Percentiles rank a stretch among this genome's conserved stretches.
These are phyloP conservation scores for Colletotrichum scovillei DNA, from an alignment of 2,329 filamentous ascomycete genomes.

Conservation along the genomic window DNA sequence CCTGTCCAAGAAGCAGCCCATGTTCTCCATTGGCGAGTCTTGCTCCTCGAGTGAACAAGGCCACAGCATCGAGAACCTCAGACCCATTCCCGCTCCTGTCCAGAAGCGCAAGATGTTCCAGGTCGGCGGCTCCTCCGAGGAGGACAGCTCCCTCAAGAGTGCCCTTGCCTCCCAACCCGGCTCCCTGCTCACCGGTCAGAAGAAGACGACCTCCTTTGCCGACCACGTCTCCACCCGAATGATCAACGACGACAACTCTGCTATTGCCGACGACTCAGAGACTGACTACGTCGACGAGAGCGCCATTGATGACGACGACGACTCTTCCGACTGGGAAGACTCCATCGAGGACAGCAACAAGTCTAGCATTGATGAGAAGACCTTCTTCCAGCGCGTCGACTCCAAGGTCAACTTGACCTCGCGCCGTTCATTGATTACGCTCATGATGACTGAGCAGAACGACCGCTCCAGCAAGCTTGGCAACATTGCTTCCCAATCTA, in stretches of 20 bases:
- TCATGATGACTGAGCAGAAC: slow-evolving; percentile 80
- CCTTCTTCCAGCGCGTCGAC: slow-evolving; percentile 90
- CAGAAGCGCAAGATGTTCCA: slow-evolving; percentile 59
- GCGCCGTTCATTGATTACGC: slow-evolving; percentile 87
- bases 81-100: slow-evolving; percentile 45
- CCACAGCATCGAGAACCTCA: slow-evolving; percentile 59
- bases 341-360: slow-evolving; percentile 85
- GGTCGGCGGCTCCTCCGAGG: slow-evolving; percentile 74
- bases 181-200: slow-evolving; percentile 58
- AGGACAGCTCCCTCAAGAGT: slow-evolving; percentile 79
- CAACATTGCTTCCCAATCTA: slow-evolving; percentile 73
- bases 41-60: slow-evolving; percentile 76
- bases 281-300: slow-evolving; percentile 82
- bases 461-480: slow-evolving; percentile 78
- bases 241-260: slow-evolving; percentile 67
- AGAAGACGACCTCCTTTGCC: slow-evolving; percentile 87
- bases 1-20: slow-evolving; percentile 71
- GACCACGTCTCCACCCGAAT: slow-evolving; percentile 78
- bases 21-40: slow-evolving; percentile 81
- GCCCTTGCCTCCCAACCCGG: slow-evolving; percentile 57
- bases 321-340: slow-evolving; percentile 70
- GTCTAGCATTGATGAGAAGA: slow-evolving; percentile 83
- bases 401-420: slow-evolving; percentile 88
- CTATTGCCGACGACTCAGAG: slow-evolving; percentile 64
- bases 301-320: slow-evolving; percentile 81